Evolutionary conservation across 345 rosid species (phyloP).

Genomic region (Heritiera fomes): DNA sequence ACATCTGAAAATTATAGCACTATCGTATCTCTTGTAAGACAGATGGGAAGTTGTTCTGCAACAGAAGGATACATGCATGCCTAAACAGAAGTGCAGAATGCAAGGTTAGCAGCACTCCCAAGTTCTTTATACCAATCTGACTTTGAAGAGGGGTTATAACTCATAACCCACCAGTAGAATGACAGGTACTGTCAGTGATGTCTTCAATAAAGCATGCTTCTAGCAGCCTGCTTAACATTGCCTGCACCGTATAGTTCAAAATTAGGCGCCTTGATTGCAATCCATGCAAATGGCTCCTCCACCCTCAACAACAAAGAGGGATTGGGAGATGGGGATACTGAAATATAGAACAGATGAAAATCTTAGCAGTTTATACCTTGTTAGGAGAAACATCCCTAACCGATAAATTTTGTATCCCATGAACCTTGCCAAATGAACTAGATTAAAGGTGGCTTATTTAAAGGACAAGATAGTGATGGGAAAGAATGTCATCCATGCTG

Average conservation of each 20-base stretch:
- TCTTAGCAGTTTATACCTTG: conserved; percentile 50
- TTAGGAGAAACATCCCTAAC: conserved; percentile 83
- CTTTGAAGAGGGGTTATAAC: no score
- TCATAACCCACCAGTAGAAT: neutral
- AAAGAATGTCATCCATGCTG: neutral
- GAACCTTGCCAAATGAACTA: neutral
- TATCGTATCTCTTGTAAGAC: no score
- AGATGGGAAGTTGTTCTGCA: no score
- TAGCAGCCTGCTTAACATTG: conserved; percentile 90
- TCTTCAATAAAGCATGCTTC: conserved; percentile 67
- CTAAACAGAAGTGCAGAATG: no score
- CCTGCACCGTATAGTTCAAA: conserved; percentile 49
- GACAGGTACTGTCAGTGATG: neutral
- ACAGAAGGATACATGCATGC: no score
- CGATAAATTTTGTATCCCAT: neutral
- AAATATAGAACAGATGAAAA: neutral
- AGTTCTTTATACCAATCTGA: no score
- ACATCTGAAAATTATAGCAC: no score
- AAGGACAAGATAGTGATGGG: neutral
- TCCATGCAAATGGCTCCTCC: neutral
- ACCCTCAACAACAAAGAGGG: neutral
- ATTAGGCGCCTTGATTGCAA: neutral
- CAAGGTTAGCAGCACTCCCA: no score
- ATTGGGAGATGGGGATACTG: neutral
- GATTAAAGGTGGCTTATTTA: neutral